Base-by-base conservation (phyloP, 768 basidiomycete genomes). In the Lactifluus rugatus region DNA sequence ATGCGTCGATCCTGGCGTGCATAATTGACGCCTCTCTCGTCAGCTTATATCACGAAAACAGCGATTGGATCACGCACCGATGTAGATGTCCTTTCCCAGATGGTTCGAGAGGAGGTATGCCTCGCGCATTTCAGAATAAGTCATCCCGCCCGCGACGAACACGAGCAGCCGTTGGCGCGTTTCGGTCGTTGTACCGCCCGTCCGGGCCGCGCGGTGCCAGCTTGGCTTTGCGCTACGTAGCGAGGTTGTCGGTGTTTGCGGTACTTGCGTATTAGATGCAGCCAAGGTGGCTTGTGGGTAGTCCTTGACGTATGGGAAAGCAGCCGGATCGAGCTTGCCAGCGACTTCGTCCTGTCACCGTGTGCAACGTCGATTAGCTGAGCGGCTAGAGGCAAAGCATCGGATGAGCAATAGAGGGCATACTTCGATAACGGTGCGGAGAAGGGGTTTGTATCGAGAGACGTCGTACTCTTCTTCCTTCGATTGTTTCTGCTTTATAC, bases 391-490 rank as follows among this genome's bases (percentile, higher is more conserved):
- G 21, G 32, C 23, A n/a, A 16, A 26, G 47, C 6, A 5, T 16
- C 60, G 5, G 21, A 32, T 68, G n/a, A 16, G 5, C 7, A 28
- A 44, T 44, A 39, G 11, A 39, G 4, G 17, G 23, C 36, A 14
- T 68, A 93, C 94, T 78, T 96, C 92, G 19, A 99, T 72, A 59
- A 98, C 79, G 2, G 84, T 80, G 64, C 81, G 83, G 28, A 98
- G 69, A 2, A 85, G 73, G 7, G 96, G 96, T 67, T 88, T 93
- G 73, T 83, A 99, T 58, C 96, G 81, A 17, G 95, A 98, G 32
- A 99, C 80, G 63, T 97, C 95, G 67, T 98, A 99, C 66, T 96
- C 94, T 60, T 95, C 93, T n/a, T 91, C 92, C n/a, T 68, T 65
- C 54, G 67, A 75, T 26, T 75, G 69, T 69, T 87, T 91, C 67